Conservation (phyloP, 345 rosid genomes). For the Boechera stricta region DNA sequence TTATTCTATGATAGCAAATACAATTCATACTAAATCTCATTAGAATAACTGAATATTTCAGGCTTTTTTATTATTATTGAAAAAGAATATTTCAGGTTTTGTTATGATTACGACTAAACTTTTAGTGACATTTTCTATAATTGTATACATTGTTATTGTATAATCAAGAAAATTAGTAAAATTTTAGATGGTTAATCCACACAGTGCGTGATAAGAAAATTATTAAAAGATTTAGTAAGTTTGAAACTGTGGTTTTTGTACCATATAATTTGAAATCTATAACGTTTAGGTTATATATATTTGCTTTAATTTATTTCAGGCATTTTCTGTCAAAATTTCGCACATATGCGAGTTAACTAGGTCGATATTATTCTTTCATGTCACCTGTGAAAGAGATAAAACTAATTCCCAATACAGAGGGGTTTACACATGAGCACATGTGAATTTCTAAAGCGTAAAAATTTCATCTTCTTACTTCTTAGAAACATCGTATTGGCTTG, state of each 20-base stretch:
- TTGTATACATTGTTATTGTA: background rate
- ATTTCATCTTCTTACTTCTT: too few relatives aligned
- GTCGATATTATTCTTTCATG: background rate
- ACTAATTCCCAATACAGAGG: background rate
- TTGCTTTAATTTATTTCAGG: too few relatives aligned
- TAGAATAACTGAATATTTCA: background rate
- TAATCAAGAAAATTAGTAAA: background rate
- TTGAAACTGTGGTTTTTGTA: background rate
- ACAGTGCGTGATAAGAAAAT: background rate
- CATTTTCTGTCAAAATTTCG: too few relatives aligned
- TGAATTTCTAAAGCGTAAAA: background rate
- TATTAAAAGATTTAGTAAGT: background rate
- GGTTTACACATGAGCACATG: background rate
- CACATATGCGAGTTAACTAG: too few relatives aligned
- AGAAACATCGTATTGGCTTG: too few relatives aligned
- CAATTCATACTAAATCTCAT: background rate
- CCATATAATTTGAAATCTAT: background rate
- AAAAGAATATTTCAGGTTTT: background rate
- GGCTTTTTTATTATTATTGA: too few relatives aligned
- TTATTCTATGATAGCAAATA: conserved; percentile 26
- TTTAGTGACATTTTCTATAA: background rate
- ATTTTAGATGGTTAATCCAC: background rate
- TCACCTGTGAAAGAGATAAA: background rate
- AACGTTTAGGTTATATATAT: background rate
- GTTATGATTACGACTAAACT: conserved; percentile 1